Conservation (phyloP, 352 stramenopile species). For the Globisporangium spiculum region DNA sequence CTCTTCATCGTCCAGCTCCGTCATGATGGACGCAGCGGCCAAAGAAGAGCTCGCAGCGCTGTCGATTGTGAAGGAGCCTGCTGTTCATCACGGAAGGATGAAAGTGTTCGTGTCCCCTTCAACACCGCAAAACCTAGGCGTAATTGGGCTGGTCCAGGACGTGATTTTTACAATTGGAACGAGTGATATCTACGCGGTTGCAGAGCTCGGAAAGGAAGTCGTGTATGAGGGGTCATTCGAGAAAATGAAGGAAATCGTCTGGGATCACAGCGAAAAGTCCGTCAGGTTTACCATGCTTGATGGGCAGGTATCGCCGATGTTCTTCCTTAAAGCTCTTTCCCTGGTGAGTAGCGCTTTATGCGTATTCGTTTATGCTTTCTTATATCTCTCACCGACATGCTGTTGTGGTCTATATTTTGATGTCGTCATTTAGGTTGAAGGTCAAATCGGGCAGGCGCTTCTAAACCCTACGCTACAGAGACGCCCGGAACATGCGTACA, state of each 20-base stretch:
- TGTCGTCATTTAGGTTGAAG: constrained; percentile 30
- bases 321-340: constrained; percentile 42
- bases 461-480: constrained; percentile 23
- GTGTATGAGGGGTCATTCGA: constrained; percentile 41
- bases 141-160: constrained; percentile 22
- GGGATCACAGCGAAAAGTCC: constrained; percentile 63
- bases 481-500: constrained; percentile 52
- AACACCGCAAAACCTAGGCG: background rate
- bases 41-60: constrained; percentile 2
- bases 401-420: background rate
- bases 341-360: constrained; percentile 14
- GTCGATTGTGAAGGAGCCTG: constrained; percentile 26
- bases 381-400: background rate
- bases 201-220: constrained; percentile 30
- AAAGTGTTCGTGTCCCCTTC: constrained; percentile 3
- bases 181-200: constrained; percentile 38
- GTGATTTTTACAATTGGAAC: constrained; percentile 40
- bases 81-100: constrained; percentile 51
- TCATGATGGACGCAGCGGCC: constrained; percentile 7
- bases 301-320: constrained; percentile 26
- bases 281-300: constrained; percentile 45
- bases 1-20: constrained; percentile 20
- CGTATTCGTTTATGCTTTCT: background rate
- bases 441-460: constrained; percentile 34
- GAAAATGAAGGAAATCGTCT: constrained; percentile 58